phyloP scores from a whole-genome alignment of 2,329 filamentous ascomycete species.

The Magnaporthales sp. region DNA sequence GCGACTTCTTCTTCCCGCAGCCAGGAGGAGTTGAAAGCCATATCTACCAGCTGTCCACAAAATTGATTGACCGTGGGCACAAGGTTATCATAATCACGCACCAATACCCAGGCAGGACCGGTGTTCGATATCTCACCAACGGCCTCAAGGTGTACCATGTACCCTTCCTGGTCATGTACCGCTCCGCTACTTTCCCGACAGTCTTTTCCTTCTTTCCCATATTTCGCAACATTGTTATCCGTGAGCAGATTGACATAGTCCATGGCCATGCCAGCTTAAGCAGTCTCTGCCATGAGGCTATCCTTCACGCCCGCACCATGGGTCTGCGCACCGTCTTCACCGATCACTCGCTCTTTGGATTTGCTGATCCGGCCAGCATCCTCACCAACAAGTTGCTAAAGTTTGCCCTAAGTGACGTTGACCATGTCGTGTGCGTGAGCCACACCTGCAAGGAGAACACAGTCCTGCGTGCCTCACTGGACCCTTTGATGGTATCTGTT shows the following conservation, averaged over 20 bases:
- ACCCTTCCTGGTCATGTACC: conserved; percentile 92
- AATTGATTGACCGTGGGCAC: conserved; percentile 94
- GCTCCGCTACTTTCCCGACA: conserved; percentile 86
- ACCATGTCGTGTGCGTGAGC: conserved; percentile 96
- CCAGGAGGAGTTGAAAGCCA: conserved; percentile 95
- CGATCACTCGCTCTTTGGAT: conserved; percentile 94
- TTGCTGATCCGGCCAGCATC: conserved; percentile 92
- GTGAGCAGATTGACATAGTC: conserved; percentile 92
- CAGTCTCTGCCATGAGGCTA: conserved; percentile 88
- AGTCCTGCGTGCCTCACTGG: conserved; percentile 84
- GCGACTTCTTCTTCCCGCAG: conserved; percentile 99
- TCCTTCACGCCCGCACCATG: conserved; percentile 93
- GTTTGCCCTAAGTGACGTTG: conserved; percentile 91
- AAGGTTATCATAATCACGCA: conserved; percentile 98
- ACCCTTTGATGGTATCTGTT: conserved; percentile 94
- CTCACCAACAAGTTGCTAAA: conserved; percentile 95
- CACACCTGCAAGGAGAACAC: conserved; percentile 99
- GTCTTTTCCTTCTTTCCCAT: conserved; percentile 98
- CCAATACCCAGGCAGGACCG: conserved; percentile 82
- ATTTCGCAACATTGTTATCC: conserved; percentile 92
- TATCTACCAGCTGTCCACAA: conserved; percentile 94
- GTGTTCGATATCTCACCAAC: conserved; percentile 91
- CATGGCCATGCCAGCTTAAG: conserved; percentile 95
- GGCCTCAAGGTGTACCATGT: conserved; percentile 98
- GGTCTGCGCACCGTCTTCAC: conserved; percentile 92